Conservation (phyloP, 345 rosid genomes). For the Cardamine resedifolia region DNA sequence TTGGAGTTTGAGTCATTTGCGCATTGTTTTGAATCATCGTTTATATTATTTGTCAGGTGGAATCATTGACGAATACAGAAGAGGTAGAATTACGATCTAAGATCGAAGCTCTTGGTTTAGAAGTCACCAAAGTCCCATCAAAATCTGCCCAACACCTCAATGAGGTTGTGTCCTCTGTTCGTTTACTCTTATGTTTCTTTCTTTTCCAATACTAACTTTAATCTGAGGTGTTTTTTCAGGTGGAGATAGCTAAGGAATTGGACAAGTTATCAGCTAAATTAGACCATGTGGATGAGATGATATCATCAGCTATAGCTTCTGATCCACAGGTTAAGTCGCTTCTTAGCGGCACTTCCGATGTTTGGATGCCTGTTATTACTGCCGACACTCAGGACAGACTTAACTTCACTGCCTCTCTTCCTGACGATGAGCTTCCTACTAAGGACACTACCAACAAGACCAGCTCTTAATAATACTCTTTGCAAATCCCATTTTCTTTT, state of each 20-base stretch:
- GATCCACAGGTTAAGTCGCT: constrained; percentile 78
- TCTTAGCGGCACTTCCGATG: constrained; percentile 71
- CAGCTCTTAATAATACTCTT: constrained; percentile 14
- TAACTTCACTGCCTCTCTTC: constrained; percentile 50
- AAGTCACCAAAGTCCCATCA: constrained; percentile 76
- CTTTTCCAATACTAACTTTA: not conserved
- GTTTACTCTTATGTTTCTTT: no score
- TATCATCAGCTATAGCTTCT: constrained; percentile 61
- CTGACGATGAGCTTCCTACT: constrained; percentile 25
- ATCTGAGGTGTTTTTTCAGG: constrained; percentile 33
- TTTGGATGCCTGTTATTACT: constrained; percentile 90
- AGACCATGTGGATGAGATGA: constrained; percentile 83
- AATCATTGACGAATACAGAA: constrained; percentile 71
- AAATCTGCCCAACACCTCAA: constrained; percentile 50
- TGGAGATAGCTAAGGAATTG: constrained; percentile 79
- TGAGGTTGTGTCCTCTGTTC: constrained; percentile 45
- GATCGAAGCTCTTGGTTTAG: constrained; percentile 81
- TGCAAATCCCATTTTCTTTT: not conserved
- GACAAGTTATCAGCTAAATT: constrained; percentile 77
- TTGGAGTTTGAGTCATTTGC: not conserved
- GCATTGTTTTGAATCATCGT: not conserved
- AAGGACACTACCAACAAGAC: constrained; percentile 13
- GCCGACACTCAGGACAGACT: constrained; percentile 69
- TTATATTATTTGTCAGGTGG: no score
- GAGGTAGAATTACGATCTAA: constrained; percentile 84